Evolutionary conservation across 148 eudicot species (phyloP), one percentile per base, ranked within the genome.

Genomic region (Oxyria digyna): DNA sequence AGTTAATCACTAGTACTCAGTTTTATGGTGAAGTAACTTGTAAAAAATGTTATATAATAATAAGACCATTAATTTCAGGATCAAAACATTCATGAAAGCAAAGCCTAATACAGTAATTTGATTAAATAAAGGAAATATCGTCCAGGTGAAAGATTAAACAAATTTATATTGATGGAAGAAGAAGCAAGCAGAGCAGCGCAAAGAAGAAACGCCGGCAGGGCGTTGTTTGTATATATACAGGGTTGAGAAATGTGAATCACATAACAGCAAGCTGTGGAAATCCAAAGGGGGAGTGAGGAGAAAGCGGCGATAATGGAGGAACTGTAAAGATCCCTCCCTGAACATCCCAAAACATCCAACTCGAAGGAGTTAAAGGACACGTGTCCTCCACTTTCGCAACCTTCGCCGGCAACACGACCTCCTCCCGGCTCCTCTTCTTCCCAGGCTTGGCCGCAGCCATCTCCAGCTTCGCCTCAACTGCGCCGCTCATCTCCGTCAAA

Each of bases 341-440:
- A 9, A 45, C 18, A 3, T 76, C 82, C 84, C 87, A 83, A 62
- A 78, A 74, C 74, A 75, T 70, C 86, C 83, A 82, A 42, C 62
- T 74, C 4, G 87, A 81, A 75, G 82, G 87, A 70, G 85, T 81
- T 59, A 79, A 64, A 0, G 85, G 85, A 57, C 54, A 57, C 38
- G 65, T 72, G 4, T 41, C 76, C 46, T 73, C 20, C 32, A 10
- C 66, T 10, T 38, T 23, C 76, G 40, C 62, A 31, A 21, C 71
- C 70, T 78, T 62, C 32, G 10, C 72, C 68, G 29, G 0, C 37
- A 50, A 18, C 62, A 35, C 68, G 65, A 26, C 5, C 41, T 18
- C 75, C 18, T 6, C 78, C 69, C 46, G 23, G 49, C 11, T 67
- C 72, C 79, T 78, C 45, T 73, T 82, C 75, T 73, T 62, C 41